Percentiles rank a stretch among this genome's conserved stretches.
Conservation (phyloP, 306 rosid species). For the Dicorynia guianensis region DNA sequence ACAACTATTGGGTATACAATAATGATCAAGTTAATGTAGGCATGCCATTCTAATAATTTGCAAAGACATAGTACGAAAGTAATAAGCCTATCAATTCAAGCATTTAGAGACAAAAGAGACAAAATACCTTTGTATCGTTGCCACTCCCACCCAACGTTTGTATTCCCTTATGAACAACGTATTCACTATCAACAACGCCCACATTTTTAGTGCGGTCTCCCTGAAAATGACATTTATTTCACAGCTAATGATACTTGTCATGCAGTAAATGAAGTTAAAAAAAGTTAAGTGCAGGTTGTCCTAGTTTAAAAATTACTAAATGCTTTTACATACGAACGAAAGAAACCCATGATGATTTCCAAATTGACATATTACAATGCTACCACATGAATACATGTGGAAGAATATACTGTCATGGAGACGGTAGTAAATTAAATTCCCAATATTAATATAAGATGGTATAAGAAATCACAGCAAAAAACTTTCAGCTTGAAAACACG, state of each 20-base stretch:
- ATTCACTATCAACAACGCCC: slow-evolving; percentile 84
- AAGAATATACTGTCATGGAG: neutral
- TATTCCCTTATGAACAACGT: slow-evolving; percentile 81
- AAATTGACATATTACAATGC: neutral
- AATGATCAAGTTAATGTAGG: neutral
- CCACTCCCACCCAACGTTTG: slow-evolving; percentile 75
- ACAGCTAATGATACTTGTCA: slow-evolving; percentile 5
- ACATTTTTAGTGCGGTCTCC: slow-evolving; percentile 85
- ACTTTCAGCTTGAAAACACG: neutral
- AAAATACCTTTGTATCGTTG: slow-evolving; percentile 50
- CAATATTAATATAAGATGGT: neutral
- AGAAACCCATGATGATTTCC: slow-evolving; percentile 3
- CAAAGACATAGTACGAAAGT: neutral
- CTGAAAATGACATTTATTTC: slow-evolving; percentile 52
- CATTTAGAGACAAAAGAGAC: slow-evolving; percentile 12
- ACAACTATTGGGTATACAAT: neutral
- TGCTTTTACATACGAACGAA: slow-evolving; percentile 6
- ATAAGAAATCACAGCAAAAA: neutral
- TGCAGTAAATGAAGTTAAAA: slow-evolving; percentile 31
- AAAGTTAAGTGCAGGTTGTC: neutral
- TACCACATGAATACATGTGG: neutral
- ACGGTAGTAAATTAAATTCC: neutral
- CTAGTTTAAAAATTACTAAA: neutral
- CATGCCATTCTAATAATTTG: neutral
- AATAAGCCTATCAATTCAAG: slow-evolving; percentile 2